These are phyloP conservation scores for Rosa persica DNA, from an alignment of 306 rosid species.

Conservation along the genomic window DNA sequence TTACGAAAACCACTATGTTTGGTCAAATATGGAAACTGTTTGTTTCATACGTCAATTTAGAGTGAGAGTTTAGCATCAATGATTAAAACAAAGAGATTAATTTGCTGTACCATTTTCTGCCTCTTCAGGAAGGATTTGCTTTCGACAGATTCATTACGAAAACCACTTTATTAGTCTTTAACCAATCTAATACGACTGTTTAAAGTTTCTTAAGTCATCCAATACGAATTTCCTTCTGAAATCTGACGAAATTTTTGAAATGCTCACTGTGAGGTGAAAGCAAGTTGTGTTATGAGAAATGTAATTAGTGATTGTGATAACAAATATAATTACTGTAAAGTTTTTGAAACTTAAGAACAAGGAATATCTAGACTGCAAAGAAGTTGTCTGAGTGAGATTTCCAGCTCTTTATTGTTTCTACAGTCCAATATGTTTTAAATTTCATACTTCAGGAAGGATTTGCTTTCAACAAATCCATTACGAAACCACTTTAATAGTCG, in stretches of 20 bases:
- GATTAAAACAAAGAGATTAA: background rate
- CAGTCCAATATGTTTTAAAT: background rate
- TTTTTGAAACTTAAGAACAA: background rate
- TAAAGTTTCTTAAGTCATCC: background rate
- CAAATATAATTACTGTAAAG: background rate
- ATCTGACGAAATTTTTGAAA: background rate
- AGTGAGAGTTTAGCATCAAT: background rate
- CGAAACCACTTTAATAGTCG: background rate
- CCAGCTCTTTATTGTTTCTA: background rate
- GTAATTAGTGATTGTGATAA: background rate
- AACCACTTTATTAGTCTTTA: background rate
- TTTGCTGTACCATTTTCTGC: background rate
- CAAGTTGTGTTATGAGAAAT: background rate
- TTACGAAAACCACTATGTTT: background rate
- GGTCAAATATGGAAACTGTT: background rate
- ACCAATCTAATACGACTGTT: background rate
- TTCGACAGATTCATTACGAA: background rate
- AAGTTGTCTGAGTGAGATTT: background rate
- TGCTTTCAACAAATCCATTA: background rate
- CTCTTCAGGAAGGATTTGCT: slow-evolving; percentile 1
- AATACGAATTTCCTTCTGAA: background rate
- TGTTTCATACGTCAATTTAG: background rate
- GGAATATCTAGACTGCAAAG: background rate
- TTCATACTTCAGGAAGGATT: background rate
- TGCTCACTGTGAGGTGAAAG: background rate